Conservation (phyloP, 2,329 filamentous ascomycete species). For the Didymella arachidicola region DNA sequence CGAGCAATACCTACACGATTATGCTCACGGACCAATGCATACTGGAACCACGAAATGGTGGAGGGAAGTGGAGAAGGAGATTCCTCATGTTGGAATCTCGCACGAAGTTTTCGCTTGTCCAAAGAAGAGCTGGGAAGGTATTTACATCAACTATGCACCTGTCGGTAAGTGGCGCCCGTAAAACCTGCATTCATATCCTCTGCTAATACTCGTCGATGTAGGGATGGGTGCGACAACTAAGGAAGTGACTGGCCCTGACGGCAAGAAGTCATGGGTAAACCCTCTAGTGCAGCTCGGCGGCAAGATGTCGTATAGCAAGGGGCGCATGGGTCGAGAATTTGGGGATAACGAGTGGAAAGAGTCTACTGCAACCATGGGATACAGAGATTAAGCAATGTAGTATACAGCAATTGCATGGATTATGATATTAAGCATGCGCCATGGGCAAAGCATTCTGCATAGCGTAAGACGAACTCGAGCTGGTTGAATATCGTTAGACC, state of each 20-base stretch:
- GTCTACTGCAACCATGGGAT: neutral
- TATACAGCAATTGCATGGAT: neutral
- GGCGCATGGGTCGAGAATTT: conserved; percentile 18
- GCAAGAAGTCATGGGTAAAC: conserved; percentile 22
- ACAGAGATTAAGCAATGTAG: neutral
- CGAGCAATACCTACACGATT: conserved; percentile 20
- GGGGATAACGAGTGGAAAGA: conserved; percentile 18
- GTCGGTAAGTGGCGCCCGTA: conserved; percentile 7
- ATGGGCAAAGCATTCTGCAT: no score
- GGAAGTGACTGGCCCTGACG: conserved; percentile 16
- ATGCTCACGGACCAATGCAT: conserved; percentile 20
- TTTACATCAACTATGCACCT: conserved; percentile 23
- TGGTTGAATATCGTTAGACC: no score
- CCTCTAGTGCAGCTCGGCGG: conserved; percentile 18
- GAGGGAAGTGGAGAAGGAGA: conserved; percentile 12
- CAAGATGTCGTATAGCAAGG: conserved; percentile 20
- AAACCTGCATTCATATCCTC: no score
- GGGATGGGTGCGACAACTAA: conserved; percentile 21
- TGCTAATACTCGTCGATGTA: conserved; percentile 1
- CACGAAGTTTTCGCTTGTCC: conserved; percentile 24
- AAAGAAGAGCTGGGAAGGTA: conserved; percentile 24
- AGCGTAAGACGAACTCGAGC: no score
- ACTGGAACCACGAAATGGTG: conserved; percentile 19
- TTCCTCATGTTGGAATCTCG: conserved; percentile 21
- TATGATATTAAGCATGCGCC: no score